Conservation (phyloP, 2,329 filamentous ascomycete genomes). For the Monilinia laxa region DNA sequence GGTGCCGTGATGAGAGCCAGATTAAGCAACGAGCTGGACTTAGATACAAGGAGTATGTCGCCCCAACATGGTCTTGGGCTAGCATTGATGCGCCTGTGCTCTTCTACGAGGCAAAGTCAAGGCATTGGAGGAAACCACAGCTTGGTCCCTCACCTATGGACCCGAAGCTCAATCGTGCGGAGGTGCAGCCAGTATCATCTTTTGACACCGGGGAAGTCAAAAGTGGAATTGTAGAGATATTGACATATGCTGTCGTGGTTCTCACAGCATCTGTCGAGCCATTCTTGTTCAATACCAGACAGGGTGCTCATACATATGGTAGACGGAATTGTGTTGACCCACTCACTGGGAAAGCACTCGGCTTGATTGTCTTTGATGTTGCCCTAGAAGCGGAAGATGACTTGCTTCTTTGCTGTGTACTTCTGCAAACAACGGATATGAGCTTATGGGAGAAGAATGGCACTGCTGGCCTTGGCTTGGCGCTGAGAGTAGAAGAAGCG, state of each 20-base stretch:
- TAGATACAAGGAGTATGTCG: not conserved
- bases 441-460: not conserved
- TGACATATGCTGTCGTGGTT: not conserved
- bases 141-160: not conserved
- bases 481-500: not conserved
- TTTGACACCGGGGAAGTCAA: not conserved
- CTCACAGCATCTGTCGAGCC: not conserved
- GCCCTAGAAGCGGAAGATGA: not conserved
- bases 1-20: not conserved
- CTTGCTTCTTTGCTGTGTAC: not conserved
- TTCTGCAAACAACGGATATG: conserved; percentile 4
- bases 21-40: not conserved
- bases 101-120: not conserved
- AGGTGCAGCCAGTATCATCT: not conserved
- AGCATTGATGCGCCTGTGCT: not conserved
- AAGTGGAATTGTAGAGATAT: not conserved
- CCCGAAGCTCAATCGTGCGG: not conserved
- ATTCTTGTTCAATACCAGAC: not conserved
- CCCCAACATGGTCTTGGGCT: not conserved
- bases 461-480: not conserved
- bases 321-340: not conserved
- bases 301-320: not conserved
- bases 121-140: conserved; percentile 5
- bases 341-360: not conserved
- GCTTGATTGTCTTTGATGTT: not conserved